Evolutionary conservation across 768 basidiomycete genomes (phyloP).

Genomic region (Butyriboletus loyo): DNA sequence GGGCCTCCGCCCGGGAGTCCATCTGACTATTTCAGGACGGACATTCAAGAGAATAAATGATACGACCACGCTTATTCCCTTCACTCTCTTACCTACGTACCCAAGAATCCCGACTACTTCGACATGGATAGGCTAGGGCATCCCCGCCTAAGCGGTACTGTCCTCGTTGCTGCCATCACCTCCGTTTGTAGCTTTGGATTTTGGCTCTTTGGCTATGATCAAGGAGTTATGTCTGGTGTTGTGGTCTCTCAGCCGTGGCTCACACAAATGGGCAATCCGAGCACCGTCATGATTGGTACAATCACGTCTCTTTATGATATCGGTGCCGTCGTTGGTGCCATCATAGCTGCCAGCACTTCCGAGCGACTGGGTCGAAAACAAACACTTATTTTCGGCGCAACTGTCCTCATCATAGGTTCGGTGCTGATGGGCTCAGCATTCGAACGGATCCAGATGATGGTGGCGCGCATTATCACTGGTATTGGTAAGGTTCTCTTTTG

Average conservation of each 20-base stretch:
- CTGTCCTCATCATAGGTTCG: slow-evolving; percentile 8
- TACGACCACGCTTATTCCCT: too few species aligned
- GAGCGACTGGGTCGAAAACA: slow-evolving; percentile 12
- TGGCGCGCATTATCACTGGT: slow-evolving; percentile 7
- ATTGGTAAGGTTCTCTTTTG: background rate
- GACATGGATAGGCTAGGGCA: slow-evolving; percentile 14
- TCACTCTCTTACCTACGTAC: background rate
- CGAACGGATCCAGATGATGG: slow-evolving; percentile 14
- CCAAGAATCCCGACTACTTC: background rate
- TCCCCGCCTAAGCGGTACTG: slow-evolving; percentile 2
- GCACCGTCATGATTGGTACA: slow-evolving; percentile 15
- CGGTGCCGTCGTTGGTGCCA: slow-evolving; percentile 11
- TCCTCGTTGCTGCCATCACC: slow-evolving; percentile 14
- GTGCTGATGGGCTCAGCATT: slow-evolving; percentile 12
- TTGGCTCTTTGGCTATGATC: slow-evolving; percentile 17
- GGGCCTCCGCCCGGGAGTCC: background rate
- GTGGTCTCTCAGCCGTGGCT: slow-evolving; percentile 13
- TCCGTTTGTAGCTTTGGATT: slow-evolving; percentile 16
- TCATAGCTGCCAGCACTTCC: slow-evolving; percentile 11
- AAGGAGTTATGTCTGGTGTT: slow-evolving; percentile 17
- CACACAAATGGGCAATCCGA: slow-evolving; percentile 12
- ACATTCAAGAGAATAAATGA: background rate
- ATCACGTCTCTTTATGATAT: slow-evolving; percentile 17
- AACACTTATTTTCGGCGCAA: slow-evolving; percentile 9
- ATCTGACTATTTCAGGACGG: background rate